These are phyloP conservation scores for Globisporangium barbulae DNA, from an alignment of 352 stramenopile genomes.

Conservation along the genomic window DNA sequence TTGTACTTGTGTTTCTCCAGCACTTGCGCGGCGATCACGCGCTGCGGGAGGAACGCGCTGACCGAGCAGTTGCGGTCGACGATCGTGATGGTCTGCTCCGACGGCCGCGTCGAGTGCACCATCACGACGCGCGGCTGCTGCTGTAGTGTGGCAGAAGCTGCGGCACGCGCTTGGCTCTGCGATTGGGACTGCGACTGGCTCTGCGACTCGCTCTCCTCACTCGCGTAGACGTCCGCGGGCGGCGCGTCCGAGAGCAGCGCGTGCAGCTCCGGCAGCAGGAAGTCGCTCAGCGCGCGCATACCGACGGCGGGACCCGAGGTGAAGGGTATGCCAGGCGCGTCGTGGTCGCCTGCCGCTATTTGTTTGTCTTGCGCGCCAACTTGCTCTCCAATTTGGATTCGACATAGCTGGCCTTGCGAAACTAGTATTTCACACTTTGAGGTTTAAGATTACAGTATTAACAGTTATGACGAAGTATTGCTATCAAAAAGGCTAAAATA, in stretches of 20 bases:
- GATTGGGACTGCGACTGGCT: slow-evolving; percentile 8
- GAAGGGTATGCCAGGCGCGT: too few relatives aligned
- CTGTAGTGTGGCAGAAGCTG: slow-evolving; percentile 4
- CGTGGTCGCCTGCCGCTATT: neutral
- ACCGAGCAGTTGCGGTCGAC: slow-evolving; percentile 47
- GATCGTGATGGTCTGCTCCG: slow-evolving; percentile 37
- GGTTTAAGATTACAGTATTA: too few relatives aligned
- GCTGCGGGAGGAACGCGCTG: slow-evolving; percentile 43
- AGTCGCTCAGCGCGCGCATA: slow-evolving; percentile 39
- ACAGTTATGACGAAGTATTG: neutral
- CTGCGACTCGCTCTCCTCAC: slow-evolving; percentile 63
- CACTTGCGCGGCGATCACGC: slow-evolving; percentile 19
- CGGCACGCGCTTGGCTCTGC: slow-evolving; percentile 18
- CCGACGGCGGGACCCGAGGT: neutral
- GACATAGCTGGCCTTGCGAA: neutral
- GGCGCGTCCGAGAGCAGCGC: slow-evolving; percentile 32
- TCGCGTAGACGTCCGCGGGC: slow-evolving; percentile 35
- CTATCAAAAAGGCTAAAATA: neutral
- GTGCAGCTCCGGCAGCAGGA: slow-evolving; percentile 56
- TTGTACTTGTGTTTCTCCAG: slow-evolving; percentile 24
- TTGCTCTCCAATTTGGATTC: neutral
- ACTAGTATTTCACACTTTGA: neutral
- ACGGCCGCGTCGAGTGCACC: slow-evolving; percentile 39
- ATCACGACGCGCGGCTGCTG: slow-evolving; percentile 39
- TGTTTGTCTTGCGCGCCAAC: neutral